Conservation (phyloP, 1,139 yeast species). For the Blastobotrys ciferrii region DNA sequence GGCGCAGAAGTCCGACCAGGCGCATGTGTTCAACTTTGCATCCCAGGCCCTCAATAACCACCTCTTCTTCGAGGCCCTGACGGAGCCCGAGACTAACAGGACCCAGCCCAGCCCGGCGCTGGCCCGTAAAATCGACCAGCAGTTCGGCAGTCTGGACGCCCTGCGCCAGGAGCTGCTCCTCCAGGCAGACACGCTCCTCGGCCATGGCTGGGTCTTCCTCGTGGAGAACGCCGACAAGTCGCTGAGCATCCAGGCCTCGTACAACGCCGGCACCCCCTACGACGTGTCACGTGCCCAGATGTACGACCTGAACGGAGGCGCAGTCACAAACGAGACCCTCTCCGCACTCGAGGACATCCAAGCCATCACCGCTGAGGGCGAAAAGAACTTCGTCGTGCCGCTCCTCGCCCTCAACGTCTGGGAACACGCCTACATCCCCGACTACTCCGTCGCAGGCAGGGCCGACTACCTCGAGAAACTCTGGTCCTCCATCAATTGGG, state of each 20-base stretch:
- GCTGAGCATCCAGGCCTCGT: slow-evolving; percentile 60
- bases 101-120: slow-evolving; percentile 37
- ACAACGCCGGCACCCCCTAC: slow-evolving; percentile 90
- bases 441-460: slow-evolving; percentile 80
- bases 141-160: slow-evolving; percentile 49
- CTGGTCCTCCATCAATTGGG: slow-evolving; percentile 86
- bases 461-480: slow-evolving; percentile 69
- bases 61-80: slow-evolving; percentile 72
- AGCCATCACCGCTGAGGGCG: slow-evolving; percentile 43
- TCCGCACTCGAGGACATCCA: slow-evolving; percentile 45
- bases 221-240: slow-evolving; percentile 72
- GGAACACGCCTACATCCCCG: slow-evolving; percentile 82
- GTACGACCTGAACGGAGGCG: slow-evolving; percentile 72
- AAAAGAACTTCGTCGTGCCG: slow-evolving; percentile 72
- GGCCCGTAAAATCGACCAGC: slow-evolving; percentile 34
- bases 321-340: slow-evolving; percentile 43
- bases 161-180: slow-evolving; percentile 53
- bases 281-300: slow-evolving; percentile 71
- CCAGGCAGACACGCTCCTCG: slow-evolving; percentile 54
- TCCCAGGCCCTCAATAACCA: slow-evolving; percentile 94
- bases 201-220: slow-evolving; percentile 89
- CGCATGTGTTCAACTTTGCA: slow-evolving; percentile 79
- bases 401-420: slow-evolving; percentile 77
- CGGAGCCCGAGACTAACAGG: slow-evolving; percentile 25
- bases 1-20: slow-evolving; percentile 65